A percentile compares a stretch with the other conserved stretches of the same genome.
phyloP scores from a whole-genome alignment of 1,284 basidiomycete species.

The Sphaerobolus stellatus region DNA sequence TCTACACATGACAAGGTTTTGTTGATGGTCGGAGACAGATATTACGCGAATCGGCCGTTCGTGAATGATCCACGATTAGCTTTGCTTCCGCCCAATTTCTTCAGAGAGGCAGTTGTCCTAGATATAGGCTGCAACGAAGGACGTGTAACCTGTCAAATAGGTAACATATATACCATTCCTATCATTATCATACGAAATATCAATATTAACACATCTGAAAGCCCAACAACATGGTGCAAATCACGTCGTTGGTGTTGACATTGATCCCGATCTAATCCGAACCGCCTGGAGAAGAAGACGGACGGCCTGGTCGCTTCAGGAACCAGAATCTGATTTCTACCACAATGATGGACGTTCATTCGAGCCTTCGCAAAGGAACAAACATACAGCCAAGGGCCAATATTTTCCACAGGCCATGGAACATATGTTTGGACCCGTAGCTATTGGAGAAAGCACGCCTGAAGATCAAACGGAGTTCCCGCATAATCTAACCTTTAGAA shows the following conservation, averaged over 20 bases:
- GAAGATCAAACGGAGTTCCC: constrained; percentile 49
- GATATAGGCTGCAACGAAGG: constrained; percentile 87
- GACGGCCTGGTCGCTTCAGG: constrained; percentile 66
- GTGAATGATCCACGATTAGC: constrained; percentile 57
- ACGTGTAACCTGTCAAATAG: constrained; percentile 77
- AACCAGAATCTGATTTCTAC: constrained; percentile 29
- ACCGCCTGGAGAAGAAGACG: constrained; percentile 69
- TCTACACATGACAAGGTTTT: background rate
- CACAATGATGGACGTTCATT: too few relatives aligned
- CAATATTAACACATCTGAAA: constrained; percentile 26
- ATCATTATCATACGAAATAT: background rate
- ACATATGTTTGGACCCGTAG: constrained; percentile 70
- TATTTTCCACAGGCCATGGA: constrained; percentile 76
- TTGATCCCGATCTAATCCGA: constrained; percentile 52
- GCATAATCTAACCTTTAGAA: constrained; percentile 69
- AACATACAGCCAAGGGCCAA: constrained; percentile 22
- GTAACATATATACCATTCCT: constrained; percentile 34
- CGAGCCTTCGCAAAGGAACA: too few relatives aligned
- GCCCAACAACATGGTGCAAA: constrained; percentile 61
- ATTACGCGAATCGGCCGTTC: constrained; percentile 68
- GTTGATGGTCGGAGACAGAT: constrained; percentile 23
- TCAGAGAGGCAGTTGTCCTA: constrained; percentile 58
- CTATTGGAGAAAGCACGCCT: constrained; percentile 49
- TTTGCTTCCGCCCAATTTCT: constrained; percentile 53
- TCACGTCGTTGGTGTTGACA: constrained; percentile 27